phyloP scores from a whole-genome alignment of 805 yeast species.

The Helenozyma baotianmanensis region DNA sequence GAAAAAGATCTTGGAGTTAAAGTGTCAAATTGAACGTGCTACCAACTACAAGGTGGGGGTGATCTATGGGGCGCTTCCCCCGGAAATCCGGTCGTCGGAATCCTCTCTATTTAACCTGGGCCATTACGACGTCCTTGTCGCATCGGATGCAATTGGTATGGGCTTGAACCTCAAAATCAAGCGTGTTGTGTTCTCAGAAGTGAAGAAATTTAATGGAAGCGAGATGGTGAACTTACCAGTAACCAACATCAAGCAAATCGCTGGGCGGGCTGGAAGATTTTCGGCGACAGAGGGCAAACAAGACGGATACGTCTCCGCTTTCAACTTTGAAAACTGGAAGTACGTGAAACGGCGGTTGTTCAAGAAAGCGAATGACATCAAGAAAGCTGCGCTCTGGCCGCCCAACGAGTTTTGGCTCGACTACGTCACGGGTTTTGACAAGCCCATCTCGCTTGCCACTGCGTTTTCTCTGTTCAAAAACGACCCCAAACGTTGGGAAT shows the following conservation, averaged over 20 bases:
- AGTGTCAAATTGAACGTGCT: constrained; percentile 60
- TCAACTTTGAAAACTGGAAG: constrained; percentile 20
- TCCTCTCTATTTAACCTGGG: constrained; percentile 79
- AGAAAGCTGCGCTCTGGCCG: constrained; percentile 76
- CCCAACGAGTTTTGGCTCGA: constrained; percentile 64
- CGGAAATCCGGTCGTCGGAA: constrained; percentile 86
- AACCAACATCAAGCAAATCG: constrained; percentile 84
- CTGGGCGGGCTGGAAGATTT: constrained; percentile 93
- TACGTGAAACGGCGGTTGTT: constrained; percentile 23
- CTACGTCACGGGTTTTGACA: constrained; percentile 58
- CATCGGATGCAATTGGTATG: constrained; percentile 98
- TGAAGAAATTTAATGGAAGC: constrained; percentile 67
- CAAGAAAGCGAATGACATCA: constrained; percentile 46
- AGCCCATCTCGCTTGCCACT: constrained; percentile 40
- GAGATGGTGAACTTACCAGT: constrained; percentile 43
- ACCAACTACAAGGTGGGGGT: constrained; percentile 75
- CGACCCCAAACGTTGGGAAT: too few relatives aligned
- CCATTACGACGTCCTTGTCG: constrained; percentile 75
- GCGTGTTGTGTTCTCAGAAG: constrained; percentile 69
- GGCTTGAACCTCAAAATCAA: constrained; percentile 85
- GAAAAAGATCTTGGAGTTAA: constrained; percentile 60
- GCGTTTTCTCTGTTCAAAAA: constrained; percentile 49
- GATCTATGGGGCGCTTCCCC: constrained; percentile 92
- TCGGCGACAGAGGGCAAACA: constrained; percentile 29
- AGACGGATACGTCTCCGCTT: constrained; percentile 53